Percentiles rank a stretch among this genome's conserved stretches.
Evolutionary conservation across 805 yeast species (phyloP).

Genomic region (Sugiyamaella lignohabitans): DNA sequence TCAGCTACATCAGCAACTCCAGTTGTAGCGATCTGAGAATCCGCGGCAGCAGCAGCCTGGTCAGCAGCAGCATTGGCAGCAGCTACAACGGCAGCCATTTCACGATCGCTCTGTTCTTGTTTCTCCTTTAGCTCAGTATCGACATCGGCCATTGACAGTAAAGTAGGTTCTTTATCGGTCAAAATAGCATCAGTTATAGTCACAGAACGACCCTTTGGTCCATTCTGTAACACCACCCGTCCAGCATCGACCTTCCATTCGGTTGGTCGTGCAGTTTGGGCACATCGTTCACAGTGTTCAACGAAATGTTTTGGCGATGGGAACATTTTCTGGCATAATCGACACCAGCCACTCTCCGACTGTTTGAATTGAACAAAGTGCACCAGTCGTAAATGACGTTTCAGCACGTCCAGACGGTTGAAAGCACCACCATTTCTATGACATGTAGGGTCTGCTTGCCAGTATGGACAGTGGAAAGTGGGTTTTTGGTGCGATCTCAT

Average conservation of each 20-base stretch:
- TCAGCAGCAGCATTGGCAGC: constrained; percentile 8
- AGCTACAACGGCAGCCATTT: constrained; percentile 1
- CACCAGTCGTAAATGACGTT: constrained; percentile 63
- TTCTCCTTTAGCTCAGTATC: constrained; percentile 14
- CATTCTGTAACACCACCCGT: constrained; percentile 10
- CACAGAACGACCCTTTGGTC: constrained; percentile 10
- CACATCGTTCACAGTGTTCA: constrained; percentile 61
- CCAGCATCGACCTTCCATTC: constrained; percentile 24
- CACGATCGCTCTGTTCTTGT: constrained; percentile 3
- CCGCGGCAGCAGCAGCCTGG: not conserved
- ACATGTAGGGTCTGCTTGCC: constrained; percentile 62
- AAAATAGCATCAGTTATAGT: constrained; percentile 14
- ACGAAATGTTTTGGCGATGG: constrained; percentile 49
- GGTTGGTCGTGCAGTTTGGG: constrained; percentile 32
- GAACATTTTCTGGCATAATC: constrained; percentile 56
- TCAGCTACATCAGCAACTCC: not conserved
- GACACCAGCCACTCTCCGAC: constrained; percentile 62
- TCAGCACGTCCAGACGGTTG: constrained; percentile 65
- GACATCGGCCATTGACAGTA: constrained; percentile 14
- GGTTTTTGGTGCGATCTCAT: constrained; percentile 60
- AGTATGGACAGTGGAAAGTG: constrained; percentile 64
- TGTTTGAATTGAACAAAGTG: constrained; percentile 49
- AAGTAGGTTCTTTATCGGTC: constrained; percentile 15
- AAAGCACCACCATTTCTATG: constrained; percentile 74
- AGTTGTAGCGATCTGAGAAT: not conserved